Evolutionary conservation across 1,284 basidiomycete species (phyloP).

Genomic region (Apiotrichum akiyoshidainum): DNA sequence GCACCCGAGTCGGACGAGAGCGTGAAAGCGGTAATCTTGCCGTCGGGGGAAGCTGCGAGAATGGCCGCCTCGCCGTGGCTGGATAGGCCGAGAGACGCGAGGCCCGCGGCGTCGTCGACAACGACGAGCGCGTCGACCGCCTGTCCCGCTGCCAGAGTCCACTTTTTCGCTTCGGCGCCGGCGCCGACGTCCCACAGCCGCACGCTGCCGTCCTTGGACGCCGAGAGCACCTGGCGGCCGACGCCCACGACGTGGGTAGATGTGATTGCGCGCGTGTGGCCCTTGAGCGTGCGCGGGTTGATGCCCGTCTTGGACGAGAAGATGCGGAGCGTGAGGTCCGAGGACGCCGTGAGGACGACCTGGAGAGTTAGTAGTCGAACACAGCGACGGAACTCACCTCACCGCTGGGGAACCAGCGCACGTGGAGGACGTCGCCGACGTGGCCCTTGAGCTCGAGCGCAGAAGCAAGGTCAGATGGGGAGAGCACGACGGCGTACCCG

Average conservation of each 20-base stretch:
- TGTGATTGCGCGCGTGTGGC: constrained; percentile 61
- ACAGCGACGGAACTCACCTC: constrained; percentile 23
- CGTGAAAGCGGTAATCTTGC: constrained; percentile 54
- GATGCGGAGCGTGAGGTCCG: constrained; percentile 50
- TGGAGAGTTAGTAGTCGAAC: constrained; percentile 24
- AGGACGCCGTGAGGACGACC: constrained; percentile 51
- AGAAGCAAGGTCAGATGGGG: constrained; percentile 14
- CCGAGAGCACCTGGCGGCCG: constrained; percentile 62
- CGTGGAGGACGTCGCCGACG: constrained; percentile 50
- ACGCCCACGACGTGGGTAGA: constrained; percentile 62
- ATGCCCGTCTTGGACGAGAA: constrained; percentile 45
- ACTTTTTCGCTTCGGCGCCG: constrained; percentile 55
- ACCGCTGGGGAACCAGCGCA: constrained; percentile 47
- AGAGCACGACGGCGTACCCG: constrained; percentile 45
- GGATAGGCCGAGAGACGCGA: constrained; percentile 21
- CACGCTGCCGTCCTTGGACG: constrained; percentile 64
- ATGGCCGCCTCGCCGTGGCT: constrained; percentile 38
- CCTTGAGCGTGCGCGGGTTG: constrained; percentile 61
- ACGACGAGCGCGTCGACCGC: constrained; percentile 33
- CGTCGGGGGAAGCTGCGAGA: constrained; percentile 59
- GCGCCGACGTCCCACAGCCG: constrained; percentile 71
- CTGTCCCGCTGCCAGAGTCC: constrained; percentile 33
- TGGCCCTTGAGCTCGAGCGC: constrained; percentile 48
- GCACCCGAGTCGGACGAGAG: constrained; percentile 55
- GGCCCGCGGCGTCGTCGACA: constrained; percentile 32